Base-by-base conservation (phyloP, 2,329 filamentous ascomycete species). In the Lasiodiplodia theobromae region DNA sequence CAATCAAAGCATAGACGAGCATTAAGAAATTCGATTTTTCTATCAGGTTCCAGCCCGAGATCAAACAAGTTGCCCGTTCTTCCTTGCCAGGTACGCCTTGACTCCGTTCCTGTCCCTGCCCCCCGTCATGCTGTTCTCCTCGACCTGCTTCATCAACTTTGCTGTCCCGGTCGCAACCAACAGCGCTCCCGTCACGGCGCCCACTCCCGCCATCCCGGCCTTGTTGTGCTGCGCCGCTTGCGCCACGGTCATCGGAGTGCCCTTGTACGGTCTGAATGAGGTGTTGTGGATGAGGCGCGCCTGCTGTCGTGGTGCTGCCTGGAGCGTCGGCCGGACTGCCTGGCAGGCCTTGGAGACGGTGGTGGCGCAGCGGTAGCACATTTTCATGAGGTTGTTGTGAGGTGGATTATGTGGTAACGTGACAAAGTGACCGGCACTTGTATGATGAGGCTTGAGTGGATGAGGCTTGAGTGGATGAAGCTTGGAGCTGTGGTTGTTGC, bases 401-500 rank as follows among this genome's bases (percentile, higher is more conserved):
- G 18, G 57, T 47, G 34, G 57, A 23, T 28, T 31, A 38, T 23
- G 57, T 40, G 37, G 28, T 64, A 11, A 25, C 31, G 47, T 52
- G 47, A 64, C 28, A 38, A 47, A 64, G 44, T 64, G 60, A 25
- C 60, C 60, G 60, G 60, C 60, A 64, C 60, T 64, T 64, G 31
- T 51, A 14, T 31, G 25, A 47, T 12, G 56, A 44, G 4, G 56
- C 11, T 44, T 4, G 12, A 23, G 14, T n/a, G 23, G 28, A 7
- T 14, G 23, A 25, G 7, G 40, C 8, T 31, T 49, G 37, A 25
- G n/a, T n/a, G 23, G 23, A 23, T 23, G 23, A 23, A 23, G n/a
- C n/a, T n/a, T n/a, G 40, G 18, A 25, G 47, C 38, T 62, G 57
- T 28, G 18, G 8, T 38, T 64, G 60, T 18, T 52, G 31, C 10